Base-by-base conservation (phyloP, 2,329 filamentous ascomycete species). In the Colletotrichum melonis region DNA sequence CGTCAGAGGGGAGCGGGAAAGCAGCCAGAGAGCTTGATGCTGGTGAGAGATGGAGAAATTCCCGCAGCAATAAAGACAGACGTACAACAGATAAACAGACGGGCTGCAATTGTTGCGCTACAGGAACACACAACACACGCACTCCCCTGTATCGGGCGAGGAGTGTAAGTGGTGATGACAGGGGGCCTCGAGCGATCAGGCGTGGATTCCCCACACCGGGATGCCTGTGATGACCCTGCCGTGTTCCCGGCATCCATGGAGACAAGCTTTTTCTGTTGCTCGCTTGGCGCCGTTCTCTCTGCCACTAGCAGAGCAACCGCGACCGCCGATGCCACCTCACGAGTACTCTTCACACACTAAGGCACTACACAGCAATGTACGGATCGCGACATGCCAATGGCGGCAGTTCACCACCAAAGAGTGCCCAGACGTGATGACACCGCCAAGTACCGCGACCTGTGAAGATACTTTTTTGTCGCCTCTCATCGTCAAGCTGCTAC, bases 181-280 rank as follows among this genome's bases (percentile, higher is more conserved):
- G 42, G 42, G 42, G 19, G 9, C 7, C 16, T 22, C 19, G 42
- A 49, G 19, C 42, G 42, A 49, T 49, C 42, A 49, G 42, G 42
- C 42, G 42, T 49, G 42, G 19, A 49, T 58, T 62, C 69, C 35
- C 69, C 69, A 63, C 69, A 52, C 55, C 49, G 35, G 49, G 67
- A 54, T 59, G 32, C 60, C 56, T 63, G 55, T 72, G 67, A 24
- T 54, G 60, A 54, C 69, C 69, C 72, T 74, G 72, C 72, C 72
- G 57, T 73, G 56, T 73, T 72, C 58, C 72, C 72, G 69, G 72
- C 72, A 71, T 71, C 71, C 67, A 68, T 72, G 63, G 69, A 74
- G 72, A 72, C 72, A 74, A 74, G 72, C 72, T 74, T 74, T 74
- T 59, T 68, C 7, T 24, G 42, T 35, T 73, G 63, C 54, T 26